Base-by-base conservation (phyloP, 306 rosid genomes). In the Fragaria ananassa region DNA sequence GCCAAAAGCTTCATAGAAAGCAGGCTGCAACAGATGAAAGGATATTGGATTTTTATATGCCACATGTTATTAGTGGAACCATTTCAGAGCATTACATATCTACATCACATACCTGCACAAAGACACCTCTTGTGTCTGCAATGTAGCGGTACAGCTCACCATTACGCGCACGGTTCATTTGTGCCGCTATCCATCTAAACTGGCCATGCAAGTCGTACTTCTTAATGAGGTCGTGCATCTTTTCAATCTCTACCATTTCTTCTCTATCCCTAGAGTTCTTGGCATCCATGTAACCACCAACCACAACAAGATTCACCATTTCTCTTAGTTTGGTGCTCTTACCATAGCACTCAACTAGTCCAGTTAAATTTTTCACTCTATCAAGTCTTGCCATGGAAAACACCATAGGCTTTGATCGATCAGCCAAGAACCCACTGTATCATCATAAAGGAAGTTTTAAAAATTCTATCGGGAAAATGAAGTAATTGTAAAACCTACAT, bases 351-450 rank as follows among this genome's bases (percentile, higher is more conserved):
- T 64, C 79, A 63, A 75, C 71, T 11, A 63, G 63, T 1, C 79
- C 79, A 49, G 79, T 64, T 49, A 75, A 19, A 37, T 64, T 75
- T 50, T 75, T 75, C 61, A 75, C 71, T 64, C 72, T 29, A 47
- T 49, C 72, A 7, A 75, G 71, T 21, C 79, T 62, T 63, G 79
- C 72, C 79, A 75, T 47, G 50, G 79, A 75, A 75, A 75, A 74
- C 23, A 75, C 31, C 8, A 19, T 31, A 46, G 78, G 79, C 39
- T 75, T 75, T 75, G 79, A 63, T 21, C 39, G 71, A 35, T 75
- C 72, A 63, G 21, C 41, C 62, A 75, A n/a, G 25, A 46, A 13
- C 3, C 79, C 63, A 62, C 79, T 75, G 79, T 41, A 63, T 29
- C 78, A 63, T 19, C 41, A 42, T 58, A 11, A 5, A 58, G 23